A percentile compares a stretch with the other conserved stretches of the same genome.
These are phyloP conservation scores for Priceomyces melissophilus DNA, from an alignment of 805 yeast genomes.

Conservation along the genomic window DNA sequence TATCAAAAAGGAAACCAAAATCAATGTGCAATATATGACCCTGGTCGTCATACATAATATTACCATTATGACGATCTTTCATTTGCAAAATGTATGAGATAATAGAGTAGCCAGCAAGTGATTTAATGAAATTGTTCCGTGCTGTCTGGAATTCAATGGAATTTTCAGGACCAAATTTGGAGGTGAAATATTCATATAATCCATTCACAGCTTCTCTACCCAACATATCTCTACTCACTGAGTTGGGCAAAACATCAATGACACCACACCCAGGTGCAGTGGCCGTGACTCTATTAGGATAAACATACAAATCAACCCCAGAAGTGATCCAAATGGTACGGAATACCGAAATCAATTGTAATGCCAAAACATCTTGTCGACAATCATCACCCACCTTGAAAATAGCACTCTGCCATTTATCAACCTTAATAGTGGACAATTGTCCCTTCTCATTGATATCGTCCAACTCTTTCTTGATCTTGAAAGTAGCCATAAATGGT, in stretches of 20 bases:
- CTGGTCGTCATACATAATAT: conserved; percentile 90
- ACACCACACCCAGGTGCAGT: conserved; percentile 99
- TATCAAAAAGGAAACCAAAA: conserved; percentile 97
- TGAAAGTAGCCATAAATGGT: conserved; percentile 95
- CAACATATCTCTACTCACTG: conserved; percentile 94
- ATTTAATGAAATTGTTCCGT: conserved; percentile 86
- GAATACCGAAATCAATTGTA: conserved; percentile 88
- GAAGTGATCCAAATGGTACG: conserved; percentile 84
- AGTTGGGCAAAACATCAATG: conserved; percentile 93
- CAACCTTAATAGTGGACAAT: conserved; percentile 39
- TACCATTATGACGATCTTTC: conserved; percentile 98
- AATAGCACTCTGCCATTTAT: conserved; percentile 90
- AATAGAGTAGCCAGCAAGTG: conserved; percentile 91
- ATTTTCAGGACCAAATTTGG: conserved; percentile 93
- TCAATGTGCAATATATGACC: conserved; percentile 96
- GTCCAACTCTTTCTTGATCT: conserved; percentile 59
- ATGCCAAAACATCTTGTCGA: conserved; percentile 92
- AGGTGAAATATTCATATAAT: conserved; percentile 82
- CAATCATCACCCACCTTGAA: conserved; percentile 99
- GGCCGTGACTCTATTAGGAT: conserved; percentile 93
- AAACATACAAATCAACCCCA: conserved; percentile 88
- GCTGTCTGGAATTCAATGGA: conserved; percentile 89
- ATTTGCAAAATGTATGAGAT: conserved; percentile 88
- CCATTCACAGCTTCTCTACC: conserved; percentile 99
- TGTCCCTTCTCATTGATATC: conserved; percentile 41